Conservation (phyloP, 2,329 filamentous ascomycete genomes). For the Xylaria sp. region DNA sequence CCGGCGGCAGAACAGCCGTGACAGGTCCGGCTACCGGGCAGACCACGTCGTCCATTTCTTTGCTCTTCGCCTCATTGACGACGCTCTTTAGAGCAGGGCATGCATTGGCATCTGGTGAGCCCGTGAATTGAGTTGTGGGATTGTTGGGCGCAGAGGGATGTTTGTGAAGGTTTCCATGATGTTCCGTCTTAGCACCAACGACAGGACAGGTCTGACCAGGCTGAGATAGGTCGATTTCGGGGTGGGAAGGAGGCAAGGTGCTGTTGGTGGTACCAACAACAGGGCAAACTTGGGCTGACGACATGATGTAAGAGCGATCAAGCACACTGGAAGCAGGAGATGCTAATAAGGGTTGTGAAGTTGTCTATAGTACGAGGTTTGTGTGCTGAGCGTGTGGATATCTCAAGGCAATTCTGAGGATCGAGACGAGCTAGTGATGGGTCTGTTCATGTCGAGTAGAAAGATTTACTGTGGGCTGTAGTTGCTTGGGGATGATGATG, state of each 20-base stretch:
- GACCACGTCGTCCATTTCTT: constrained; percentile 50
- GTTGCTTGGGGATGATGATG: too few relatives aligned
- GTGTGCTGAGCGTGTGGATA: too few relatives aligned
- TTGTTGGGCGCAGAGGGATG: constrained; percentile 45
- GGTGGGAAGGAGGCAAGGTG: constrained; percentile 48
- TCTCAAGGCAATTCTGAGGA: too few relatives aligned
- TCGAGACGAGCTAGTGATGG: too few relatives aligned
- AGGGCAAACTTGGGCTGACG: constrained; percentile 45
- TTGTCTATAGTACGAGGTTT: too few relatives aligned
- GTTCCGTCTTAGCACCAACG: constrained; percentile 50
- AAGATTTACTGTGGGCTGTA: too few relatives aligned
- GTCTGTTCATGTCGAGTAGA: too few relatives aligned
- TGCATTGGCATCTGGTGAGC: constrained; percentile 44
- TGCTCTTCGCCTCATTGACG: constrained; percentile 45
- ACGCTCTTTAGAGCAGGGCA: constrained; percentile 46
- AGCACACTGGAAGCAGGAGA: neutral
- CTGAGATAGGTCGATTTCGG: constrained; percentile 48
- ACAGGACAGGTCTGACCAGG: constrained; percentile 49
- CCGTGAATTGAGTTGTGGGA: constrained; percentile 32
- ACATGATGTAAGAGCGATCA: constrained; percentile 32
- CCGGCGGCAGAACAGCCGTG: constrained; percentile 49
- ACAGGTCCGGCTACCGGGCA: constrained; percentile 51
- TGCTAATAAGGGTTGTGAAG: too few relatives aligned
- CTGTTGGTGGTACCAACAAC: constrained; percentile 50
- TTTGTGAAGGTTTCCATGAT: constrained; percentile 48